phyloP scores from a whole-genome alignment of 2,329 filamentous ascomycete genomes.

The Aspergillus clavatus region DNA sequence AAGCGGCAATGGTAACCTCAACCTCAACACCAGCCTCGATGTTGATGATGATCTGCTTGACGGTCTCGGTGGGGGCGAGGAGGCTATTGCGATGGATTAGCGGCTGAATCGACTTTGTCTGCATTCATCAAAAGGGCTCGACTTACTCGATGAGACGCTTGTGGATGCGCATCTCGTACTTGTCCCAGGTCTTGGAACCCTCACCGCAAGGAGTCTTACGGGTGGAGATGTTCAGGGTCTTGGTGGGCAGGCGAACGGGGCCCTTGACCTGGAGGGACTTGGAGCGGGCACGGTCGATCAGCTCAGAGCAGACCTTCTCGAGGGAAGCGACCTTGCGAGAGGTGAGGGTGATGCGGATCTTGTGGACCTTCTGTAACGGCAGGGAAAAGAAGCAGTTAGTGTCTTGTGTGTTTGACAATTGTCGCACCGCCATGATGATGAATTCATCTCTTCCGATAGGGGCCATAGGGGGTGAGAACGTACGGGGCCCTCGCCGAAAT shows the following conservation, averaged over 20 bases:
- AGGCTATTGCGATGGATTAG: constrained; percentile 50
- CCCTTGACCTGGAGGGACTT: constrained; percentile 99
- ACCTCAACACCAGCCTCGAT: constrained; percentile 52
- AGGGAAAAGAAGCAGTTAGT: constrained; percentile 16
- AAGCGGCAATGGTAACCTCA: constrained; percentile 51
- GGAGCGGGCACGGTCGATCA: constrained; percentile 96
- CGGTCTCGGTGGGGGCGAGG: constrained; percentile 86
- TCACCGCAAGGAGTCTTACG: constrained; percentile 99
- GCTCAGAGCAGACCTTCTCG: constrained; percentile 97
- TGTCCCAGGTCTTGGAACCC: constrained; percentile 99
- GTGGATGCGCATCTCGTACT: constrained; percentile 98
- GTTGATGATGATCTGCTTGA: constrained; percentile 53
- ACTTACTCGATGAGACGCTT: constrained; percentile 92
- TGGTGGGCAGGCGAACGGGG: constrained; percentile 94
- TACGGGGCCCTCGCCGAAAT: constrained; percentile 82
- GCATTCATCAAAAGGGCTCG: background rate
- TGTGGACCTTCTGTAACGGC: constrained; percentile 72
- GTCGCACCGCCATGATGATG: background rate
- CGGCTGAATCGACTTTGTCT: background rate
- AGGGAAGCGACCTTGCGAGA: constrained; percentile 90
- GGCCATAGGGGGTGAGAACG: constrained; percentile 34
- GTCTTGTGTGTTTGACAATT: background rate
- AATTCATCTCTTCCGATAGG: background rate
- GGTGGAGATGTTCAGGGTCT: constrained; percentile 94
- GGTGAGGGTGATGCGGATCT: constrained; percentile 97